phyloP scores from a whole-genome alignment of 2,329 filamentous ascomycete species.

The Fusarium begoniae region DNA sequence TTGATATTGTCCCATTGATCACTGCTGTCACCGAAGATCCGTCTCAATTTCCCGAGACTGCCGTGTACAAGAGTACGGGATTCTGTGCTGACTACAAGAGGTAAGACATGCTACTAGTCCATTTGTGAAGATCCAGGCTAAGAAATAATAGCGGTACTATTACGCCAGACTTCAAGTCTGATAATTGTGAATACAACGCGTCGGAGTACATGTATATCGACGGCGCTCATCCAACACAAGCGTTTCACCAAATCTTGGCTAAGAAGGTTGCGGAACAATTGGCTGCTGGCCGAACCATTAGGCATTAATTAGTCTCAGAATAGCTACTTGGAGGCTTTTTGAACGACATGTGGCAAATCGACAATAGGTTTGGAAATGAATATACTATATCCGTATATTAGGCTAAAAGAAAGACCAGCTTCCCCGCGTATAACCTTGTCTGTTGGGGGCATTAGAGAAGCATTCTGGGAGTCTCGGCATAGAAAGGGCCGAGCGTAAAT shows the following conservation, averaged over 20 bases:
- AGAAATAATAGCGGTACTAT: background rate
- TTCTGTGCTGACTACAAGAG: slow-evolving; percentile 10
- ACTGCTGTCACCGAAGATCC: background rate
- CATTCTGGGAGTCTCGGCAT: background rate
- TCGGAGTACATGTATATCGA: slow-evolving; percentile 22
- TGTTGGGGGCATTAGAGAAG: background rate
- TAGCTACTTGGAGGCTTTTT: too few species aligned
- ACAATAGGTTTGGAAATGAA: background rate
- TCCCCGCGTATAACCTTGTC: background rate
- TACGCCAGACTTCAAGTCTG: slow-evolving; percentile 3
- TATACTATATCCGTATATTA: background rate
- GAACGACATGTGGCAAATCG: background rate
- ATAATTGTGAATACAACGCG: background rate
- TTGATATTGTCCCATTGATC: background rate
- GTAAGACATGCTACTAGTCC: background rate
- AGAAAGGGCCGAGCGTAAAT: background rate
- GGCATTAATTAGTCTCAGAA: background rate
- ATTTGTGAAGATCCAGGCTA: background rate
- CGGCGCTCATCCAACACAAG: slow-evolving; percentile 13
- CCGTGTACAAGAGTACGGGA: background rate
- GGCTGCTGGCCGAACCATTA: background rate
- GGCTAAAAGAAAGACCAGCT: background rate
- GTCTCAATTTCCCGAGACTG: background rate
- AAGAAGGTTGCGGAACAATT: background rate
- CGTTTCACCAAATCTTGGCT: slow-evolving; percentile 12